Evolutionary conservation across 164 flowering plant genomes (phyloP), one percentile per base, ranked within the genome.

Genomic region (Nymphaea colorata): DNA sequence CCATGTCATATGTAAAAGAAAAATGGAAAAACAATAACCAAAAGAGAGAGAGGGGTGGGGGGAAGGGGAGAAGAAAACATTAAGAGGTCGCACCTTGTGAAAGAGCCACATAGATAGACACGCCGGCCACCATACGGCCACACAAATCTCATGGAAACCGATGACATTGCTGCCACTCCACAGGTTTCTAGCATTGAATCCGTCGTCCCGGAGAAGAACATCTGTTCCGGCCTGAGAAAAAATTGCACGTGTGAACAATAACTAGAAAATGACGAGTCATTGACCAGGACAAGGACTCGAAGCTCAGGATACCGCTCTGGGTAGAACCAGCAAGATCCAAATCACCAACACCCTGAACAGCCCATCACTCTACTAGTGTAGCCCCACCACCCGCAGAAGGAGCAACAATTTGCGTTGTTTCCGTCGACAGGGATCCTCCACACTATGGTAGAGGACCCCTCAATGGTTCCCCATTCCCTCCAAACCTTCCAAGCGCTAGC

Each of bases 111-210:
- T 41, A 84, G 75, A 59, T 66, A 79, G 47, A 84, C 88, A 67
- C 80, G 76, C 66, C 82, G 74, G 44, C 88, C 88, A 15, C 88
- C 88, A 76, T 84, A 80, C 55, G 83, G 81, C 88, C 88, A 84
- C 65, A 82, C 83, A 66, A 84, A 84, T 47, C 85, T 68, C 6
- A 76, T 74, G 5, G 85, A 84, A 51, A 81, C 64, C 57, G 70
- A 66, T 3, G 78, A 62, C 16, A 15, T 44, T 11, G 78, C 84
- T 3, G 68, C 51, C 47, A 70, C 74, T 65, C 79, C 82, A 64
- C 75, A 69, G 66, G 68, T 74, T 68, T 74, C 82, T 6, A 76
- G 77, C 43, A 75, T 74, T 43, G 74, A 61, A 71, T 76, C 81
- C 64, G 69, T 18, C 25, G 8, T 41, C 43, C 74, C 79, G 63